Evolutionary conservation across 1,284 basidiomycete species (phyloP).

Genomic region (Crucibulum parvulum): DNA sequence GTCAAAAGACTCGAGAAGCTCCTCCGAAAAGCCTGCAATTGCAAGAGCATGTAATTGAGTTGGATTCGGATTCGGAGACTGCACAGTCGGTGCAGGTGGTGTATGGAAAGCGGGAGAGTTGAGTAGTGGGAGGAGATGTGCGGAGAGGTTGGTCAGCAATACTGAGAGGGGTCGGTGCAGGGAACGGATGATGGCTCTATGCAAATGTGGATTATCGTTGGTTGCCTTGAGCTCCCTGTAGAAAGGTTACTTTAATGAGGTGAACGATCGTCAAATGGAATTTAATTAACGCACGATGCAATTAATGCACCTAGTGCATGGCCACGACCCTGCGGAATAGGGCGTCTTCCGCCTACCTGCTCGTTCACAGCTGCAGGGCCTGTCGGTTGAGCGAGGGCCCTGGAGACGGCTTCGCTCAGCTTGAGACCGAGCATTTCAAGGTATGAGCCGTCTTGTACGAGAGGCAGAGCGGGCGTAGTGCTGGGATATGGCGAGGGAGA

Average conservation of each 20-base stretch:
- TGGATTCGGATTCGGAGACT: constrained; percentile 61
- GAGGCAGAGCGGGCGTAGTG: constrained; percentile 47
- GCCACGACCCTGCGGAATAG: constrained; percentile 75
- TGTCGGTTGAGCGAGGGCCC: constrained; percentile 69
- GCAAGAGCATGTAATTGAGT: constrained; percentile 75
- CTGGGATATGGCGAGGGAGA: constrained; percentile 47
- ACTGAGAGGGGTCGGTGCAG: constrained; percentile 80
- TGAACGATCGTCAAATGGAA: constrained; percentile 12
- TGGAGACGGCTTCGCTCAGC: constrained; percentile 82
- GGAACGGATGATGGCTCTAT: constrained; percentile 72
- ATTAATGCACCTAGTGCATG: constrained; percentile 69
- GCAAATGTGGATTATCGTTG: constrained; percentile 65
- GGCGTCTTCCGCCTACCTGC: constrained; percentile 64
- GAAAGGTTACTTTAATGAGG: constrained; percentile 18
- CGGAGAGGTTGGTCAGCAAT: constrained; percentile 71
- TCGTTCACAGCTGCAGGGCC: constrained; percentile 58
- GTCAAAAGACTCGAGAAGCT: constrained; percentile 74
- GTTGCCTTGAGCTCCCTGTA: constrained; percentile 73
- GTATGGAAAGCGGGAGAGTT: constrained; percentile 67
- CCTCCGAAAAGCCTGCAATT: constrained; percentile 71
- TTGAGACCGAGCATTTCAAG: constrained; percentile 77
- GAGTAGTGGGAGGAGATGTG: constrained; percentile 67
- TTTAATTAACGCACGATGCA: constrained; percentile 57
- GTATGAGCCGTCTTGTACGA: constrained; percentile 80
- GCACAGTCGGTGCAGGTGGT: constrained; percentile 56